Percentiles rank a stretch among this genome's conserved stretches.
These are phyloP conservation scores for Passalora sequoiae DNA, from an alignment of 2,329 filamentous ascomycete genomes.

Conservation along the genomic window DNA sequence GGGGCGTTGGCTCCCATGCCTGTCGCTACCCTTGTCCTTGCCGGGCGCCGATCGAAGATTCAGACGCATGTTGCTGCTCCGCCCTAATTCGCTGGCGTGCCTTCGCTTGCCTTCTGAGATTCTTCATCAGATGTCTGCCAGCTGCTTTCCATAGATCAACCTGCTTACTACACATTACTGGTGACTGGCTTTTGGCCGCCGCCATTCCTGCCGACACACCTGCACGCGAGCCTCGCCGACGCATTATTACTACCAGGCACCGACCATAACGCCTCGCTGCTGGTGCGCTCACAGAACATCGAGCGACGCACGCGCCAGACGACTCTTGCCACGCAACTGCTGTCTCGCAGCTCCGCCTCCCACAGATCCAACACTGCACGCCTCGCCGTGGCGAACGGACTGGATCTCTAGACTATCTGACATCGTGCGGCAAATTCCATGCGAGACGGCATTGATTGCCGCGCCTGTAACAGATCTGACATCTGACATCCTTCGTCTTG, in stretches of 20 bases:
- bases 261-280: background rate
- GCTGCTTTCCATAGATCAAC: background rate
- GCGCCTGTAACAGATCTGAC: background rate
- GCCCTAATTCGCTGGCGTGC: conserved; percentile 1
- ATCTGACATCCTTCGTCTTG: background rate
- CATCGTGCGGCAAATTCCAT: conserved; percentile 2
- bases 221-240: background rate
- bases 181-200: background rate
- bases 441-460: conserved; percentile 2
- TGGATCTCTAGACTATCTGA: too few relatives aligned
- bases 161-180: conserved; percentile 5
- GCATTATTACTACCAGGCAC: background rate
- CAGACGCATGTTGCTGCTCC: background rate
- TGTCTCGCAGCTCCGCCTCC: too few relatives aligned
- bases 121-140: background rate
- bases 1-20: background rate
- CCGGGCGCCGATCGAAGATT: background rate
- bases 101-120: background rate
- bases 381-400: too few relatives aligned
- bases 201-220: background rate
- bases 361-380: too few relatives aligned
- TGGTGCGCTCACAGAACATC: too few relatives aligned
- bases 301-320: too few relatives aligned
- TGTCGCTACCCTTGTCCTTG: background rate
- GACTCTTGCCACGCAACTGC: too few relatives aligned